A percentile compares a stretch with the other conserved stretches of the same genome.
Conservation (phyloP, 345 rosid species). For the Cardamine resedifolia region DNA sequence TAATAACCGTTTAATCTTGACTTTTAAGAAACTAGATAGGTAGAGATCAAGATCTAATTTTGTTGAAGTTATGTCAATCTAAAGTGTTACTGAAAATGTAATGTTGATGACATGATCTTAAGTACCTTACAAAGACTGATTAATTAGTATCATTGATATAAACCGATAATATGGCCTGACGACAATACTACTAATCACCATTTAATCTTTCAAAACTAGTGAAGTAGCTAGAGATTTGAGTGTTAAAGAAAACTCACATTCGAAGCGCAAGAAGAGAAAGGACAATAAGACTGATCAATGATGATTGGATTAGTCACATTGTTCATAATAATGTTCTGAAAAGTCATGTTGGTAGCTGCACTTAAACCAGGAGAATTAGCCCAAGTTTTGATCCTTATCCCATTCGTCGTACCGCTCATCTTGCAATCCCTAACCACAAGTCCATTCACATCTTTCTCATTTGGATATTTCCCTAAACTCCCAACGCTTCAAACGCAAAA, state of each 20-base stretch:
- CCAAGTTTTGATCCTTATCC: slow-evolving; percentile 70
- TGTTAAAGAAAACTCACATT: slow-evolving; percentile 37
- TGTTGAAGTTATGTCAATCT: neutral
- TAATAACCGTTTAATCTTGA: neutral
- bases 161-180: neutral
- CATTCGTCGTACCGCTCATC: slow-evolving; percentile 47
- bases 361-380: slow-evolving; percentile 54
- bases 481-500: slow-evolving; percentile 45
- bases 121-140: neutral
- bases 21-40: neutral
- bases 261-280: slow-evolving; percentile 46
- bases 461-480: slow-evolving; percentile 53
- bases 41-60: neutral
- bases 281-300: slow-evolving; percentile 60
- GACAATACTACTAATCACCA: neutral
- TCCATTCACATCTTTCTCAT: slow-evolving; percentile 53
- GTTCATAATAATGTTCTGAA: slow-evolving; percentile 52
- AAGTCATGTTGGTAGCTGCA: slow-evolving; percentile 59
- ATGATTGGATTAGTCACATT: slow-evolving; percentile 58
- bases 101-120: neutral
- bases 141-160: neutral
- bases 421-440: slow-evolving; percentile 52
- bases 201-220: neutral
- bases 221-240: neutral
- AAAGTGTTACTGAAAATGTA: neutral